Evolutionary conservation across 345 rosid species (phyloP).

Genomic region (Microthlaspi erraticum): DNA sequence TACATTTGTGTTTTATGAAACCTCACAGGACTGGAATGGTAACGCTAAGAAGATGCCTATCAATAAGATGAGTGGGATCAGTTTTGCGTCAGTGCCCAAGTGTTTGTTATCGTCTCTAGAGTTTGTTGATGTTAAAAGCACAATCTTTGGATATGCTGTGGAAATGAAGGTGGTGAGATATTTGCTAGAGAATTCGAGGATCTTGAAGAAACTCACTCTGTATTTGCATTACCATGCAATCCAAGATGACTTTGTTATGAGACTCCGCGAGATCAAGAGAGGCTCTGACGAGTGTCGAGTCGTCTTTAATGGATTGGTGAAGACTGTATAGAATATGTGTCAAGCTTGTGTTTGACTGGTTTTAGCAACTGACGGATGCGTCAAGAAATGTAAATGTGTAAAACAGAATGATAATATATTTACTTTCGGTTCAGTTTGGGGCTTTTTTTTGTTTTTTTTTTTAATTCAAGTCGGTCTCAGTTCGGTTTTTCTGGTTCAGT

Average conservation of each 20-base stretch:
- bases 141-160: not conserved
- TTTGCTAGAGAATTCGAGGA: not conserved
- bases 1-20: not conserved
- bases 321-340: not conserved
- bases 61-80: not conserved
- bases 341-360: not conserved
- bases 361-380: not conserved
- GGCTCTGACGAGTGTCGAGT: not conserved
- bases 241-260: not conserved
- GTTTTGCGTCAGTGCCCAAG: not conserved
- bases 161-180: not conserved
- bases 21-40: not conserved
- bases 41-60: not conserved
- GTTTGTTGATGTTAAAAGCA: not conserved
- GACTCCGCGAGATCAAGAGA: not conserved
- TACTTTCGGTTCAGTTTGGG: too few relatives aligned
- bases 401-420: not conserved
- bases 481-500: too few relatives aligned
- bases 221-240: not conserved
- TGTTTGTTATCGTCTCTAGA: constrained; percentile 18
- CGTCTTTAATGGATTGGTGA: not conserved
- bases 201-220: not conserved
- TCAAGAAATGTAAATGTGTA: not conserved
- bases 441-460: too few relatives aligned
- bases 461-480: too few relatives aligned